A percentile compares a stretch with the other conserved stretches of the same genome.
Conservation (phyloP, 2,329 filamentous ascomycete genomes). For the Curvularia eragrostidis region DNA sequence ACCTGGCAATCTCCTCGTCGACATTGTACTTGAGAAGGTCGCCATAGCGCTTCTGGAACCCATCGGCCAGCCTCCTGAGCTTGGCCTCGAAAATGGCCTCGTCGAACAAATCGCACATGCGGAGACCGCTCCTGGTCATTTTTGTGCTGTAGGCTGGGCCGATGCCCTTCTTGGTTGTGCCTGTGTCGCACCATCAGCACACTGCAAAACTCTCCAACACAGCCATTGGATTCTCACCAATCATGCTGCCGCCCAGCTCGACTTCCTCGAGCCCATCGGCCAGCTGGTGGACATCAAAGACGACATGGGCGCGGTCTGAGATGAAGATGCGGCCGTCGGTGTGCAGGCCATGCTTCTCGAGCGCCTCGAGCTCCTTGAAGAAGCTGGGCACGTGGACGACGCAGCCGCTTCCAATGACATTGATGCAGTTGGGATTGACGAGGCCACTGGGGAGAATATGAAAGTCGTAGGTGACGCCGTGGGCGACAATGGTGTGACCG, state of each 20-base stretch:
- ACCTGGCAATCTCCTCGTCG: slow-evolving; percentile 71
- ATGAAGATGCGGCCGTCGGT: slow-evolving; percentile 68
- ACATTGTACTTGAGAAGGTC: slow-evolving; percentile 71
- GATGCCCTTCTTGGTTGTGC: slow-evolving; percentile 61
- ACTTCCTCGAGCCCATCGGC: slow-evolving; percentile 73
- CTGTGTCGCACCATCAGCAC: slow-evolving; percentile 50
- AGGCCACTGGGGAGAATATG: slow-evolving; percentile 65
- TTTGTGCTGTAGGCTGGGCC: slow-evolving; percentile 68
- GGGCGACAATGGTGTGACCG: slow-evolving; percentile 53
- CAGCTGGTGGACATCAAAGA: slow-evolving; percentile 69
- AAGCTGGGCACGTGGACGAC: slow-evolving; percentile 73
- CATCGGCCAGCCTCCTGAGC: slow-evolving; percentile 65
- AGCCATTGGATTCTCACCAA: slow-evolving; percentile 35
- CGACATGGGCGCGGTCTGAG: slow-evolving; percentile 67
- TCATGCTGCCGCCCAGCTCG: slow-evolving; percentile 57
- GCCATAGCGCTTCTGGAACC: slow-evolving; percentile 73
- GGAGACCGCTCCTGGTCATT: slow-evolving; percentile 70
- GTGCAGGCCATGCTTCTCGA: slow-evolving; percentile 67
- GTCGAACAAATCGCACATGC: slow-evolving; percentile 71
- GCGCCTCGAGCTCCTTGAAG: slow-evolving; percentile 68
- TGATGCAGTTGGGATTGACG: slow-evolving; percentile 72
- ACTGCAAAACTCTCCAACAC: background rate
- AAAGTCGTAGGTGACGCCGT: slow-evolving; percentile 55
- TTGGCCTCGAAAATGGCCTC: slow-evolving; percentile 70
- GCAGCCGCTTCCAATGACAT: slow-evolving; percentile 71